Evolutionary conservation across 2,329 filamentous ascomycete genomes (phyloP).

Genomic region (Fusarium abutilonis): DNA sequence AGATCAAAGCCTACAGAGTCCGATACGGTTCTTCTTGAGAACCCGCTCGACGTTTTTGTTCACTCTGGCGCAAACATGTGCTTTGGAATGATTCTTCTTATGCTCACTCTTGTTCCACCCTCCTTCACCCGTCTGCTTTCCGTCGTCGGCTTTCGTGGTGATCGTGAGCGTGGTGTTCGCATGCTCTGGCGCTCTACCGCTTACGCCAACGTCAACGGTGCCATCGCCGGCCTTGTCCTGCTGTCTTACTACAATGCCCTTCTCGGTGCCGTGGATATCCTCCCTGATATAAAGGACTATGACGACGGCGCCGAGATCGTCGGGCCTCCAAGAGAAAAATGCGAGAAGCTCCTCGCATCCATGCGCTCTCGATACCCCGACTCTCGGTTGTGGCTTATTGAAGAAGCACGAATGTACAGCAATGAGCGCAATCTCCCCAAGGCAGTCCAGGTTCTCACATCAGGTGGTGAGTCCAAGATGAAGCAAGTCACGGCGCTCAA

Average conservation of each 20-base stretch:
- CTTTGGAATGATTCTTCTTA: slow-evolving; percentile 83
- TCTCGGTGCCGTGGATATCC: slow-evolving; percentile 86
- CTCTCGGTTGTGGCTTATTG: slow-evolving; percentile 85
- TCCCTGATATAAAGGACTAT: slow-evolving; percentile 68
- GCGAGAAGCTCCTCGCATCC: slow-evolving; percentile 71
- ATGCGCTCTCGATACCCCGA: slow-evolving; percentile 85
- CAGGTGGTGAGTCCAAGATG: slow-evolving; percentile 73
- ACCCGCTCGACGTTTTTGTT: slow-evolving; percentile 86
- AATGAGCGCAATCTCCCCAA: slow-evolving; percentile 72
- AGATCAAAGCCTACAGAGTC: slow-evolving; percentile 56
- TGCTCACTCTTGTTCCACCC: slow-evolving; percentile 93
- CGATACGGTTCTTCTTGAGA: slow-evolving; percentile 72
- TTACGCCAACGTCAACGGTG: slow-evolving; percentile 91
- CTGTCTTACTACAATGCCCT: slow-evolving; percentile 90
- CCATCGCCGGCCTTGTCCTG: slow-evolving; percentile 82
- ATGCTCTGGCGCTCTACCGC: slow-evolving; percentile 92
- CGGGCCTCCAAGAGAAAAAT: slow-evolving; percentile 76
- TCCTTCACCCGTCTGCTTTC: slow-evolving; percentile 87
- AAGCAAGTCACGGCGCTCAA: slow-evolving; percentile 88
- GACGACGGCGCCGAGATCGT: slow-evolving; percentile 67
- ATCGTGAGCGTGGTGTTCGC: slow-evolving; percentile 80
- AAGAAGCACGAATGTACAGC: slow-evolving; percentile 82
- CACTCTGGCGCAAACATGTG: slow-evolving; percentile 90
- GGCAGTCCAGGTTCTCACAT: slow-evolving; percentile 72
- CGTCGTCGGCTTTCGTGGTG: slow-evolving; percentile 90